Conservation (phyloP, 768 basidiomycete species). For the Suillus sp. region DNA sequence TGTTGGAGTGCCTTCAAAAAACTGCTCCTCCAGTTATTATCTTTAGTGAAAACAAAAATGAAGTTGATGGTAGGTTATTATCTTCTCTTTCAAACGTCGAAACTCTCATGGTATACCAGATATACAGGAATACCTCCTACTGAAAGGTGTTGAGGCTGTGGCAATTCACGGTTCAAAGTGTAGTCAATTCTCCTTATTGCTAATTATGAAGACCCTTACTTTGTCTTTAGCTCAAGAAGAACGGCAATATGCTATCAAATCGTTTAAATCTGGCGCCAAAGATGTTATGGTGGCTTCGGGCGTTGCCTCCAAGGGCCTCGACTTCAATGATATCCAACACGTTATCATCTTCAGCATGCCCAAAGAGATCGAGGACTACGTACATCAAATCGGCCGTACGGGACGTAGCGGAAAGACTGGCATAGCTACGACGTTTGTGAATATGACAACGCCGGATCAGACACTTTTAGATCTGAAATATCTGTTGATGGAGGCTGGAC, state of each 20-base stretch:
- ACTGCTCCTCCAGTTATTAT: slow-evolving; percentile 97
- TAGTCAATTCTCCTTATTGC: slow-evolving; percentile 31
- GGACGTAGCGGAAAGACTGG: slow-evolving; percentile 98
- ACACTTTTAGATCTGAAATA: slow-evolving; percentile 97
- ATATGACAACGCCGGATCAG: slow-evolving; percentile 96
- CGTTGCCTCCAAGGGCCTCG: slow-evolving; percentile 96
- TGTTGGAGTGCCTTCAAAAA: slow-evolving; percentile 96
- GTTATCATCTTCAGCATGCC: slow-evolving; percentile 99
- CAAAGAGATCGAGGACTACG: slow-evolving; percentile 99
- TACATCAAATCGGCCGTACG: slow-evolving; percentile 98
- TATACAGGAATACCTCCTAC: slow-evolving; percentile 94
- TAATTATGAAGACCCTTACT: slow-evolving; percentile 9
- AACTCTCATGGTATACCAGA: slow-evolving; percentile 49
- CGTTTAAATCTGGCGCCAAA: slow-evolving; percentile 96
- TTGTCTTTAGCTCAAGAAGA: slow-evolving; percentile 84
- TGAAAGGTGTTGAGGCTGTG: slow-evolving; percentile 98
- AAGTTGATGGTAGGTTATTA: slow-evolving; percentile 84
- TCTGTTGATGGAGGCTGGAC: slow-evolving; percentile 93
- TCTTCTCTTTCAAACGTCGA: slow-evolving; percentile 1
- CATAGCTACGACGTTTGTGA: slow-evolving; percentile 98
- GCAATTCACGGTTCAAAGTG: slow-evolving; percentile 98
- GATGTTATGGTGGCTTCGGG: slow-evolving; percentile 99
- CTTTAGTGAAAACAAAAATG: slow-evolving; percentile 99
- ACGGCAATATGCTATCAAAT: slow-evolving; percentile 97
- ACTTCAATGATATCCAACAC: slow-evolving; percentile 98